Evolutionary conservation across 1,284 basidiomycete genomes (phyloP).

Genomic region (Hemileccinum hortonii): DNA sequence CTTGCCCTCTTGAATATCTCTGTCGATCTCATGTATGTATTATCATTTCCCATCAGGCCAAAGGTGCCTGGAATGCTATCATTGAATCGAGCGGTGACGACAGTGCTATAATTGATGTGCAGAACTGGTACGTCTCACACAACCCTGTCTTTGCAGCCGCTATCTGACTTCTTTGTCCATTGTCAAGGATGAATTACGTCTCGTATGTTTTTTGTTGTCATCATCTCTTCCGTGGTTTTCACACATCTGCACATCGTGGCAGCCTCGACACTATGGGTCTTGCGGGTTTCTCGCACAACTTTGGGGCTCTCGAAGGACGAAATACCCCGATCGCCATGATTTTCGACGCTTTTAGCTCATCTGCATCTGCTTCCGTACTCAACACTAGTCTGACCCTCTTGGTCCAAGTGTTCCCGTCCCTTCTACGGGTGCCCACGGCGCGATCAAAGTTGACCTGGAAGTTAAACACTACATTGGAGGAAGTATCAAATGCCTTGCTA

Average conservation of each 20-base stretch:
- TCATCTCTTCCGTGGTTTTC: no score
- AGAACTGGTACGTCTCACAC: no score
- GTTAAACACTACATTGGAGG: constrained; percentile 41
- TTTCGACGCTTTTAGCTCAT: no score
- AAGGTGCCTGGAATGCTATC: no score
- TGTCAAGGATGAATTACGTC: no score
- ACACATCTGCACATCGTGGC: no score
- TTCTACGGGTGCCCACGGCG: constrained; percentile 44
- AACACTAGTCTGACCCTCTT: constrained; percentile 33
- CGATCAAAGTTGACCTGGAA: constrained; percentile 35
- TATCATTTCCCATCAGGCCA: not conserved
- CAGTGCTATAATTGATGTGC: no score
- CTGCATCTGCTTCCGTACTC: no score
- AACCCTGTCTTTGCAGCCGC: no score
- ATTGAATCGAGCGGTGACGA: no score
- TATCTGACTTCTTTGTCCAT: no score
- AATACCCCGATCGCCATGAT: constrained; percentile 25
- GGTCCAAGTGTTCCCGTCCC: constrained; percentile 41
- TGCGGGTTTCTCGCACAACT: constrained; percentile 49
- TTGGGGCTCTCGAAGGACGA: constrained; percentile 39
- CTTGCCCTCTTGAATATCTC: not conserved
- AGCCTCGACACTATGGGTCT: constrained; percentile 33
- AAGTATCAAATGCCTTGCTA: constrained; percentile 48
- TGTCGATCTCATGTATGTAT: no score
- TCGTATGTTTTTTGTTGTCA: not conserved